Conservation (phyloP, 805 yeast species). For the Lipomyces mesembrius region DNA sequence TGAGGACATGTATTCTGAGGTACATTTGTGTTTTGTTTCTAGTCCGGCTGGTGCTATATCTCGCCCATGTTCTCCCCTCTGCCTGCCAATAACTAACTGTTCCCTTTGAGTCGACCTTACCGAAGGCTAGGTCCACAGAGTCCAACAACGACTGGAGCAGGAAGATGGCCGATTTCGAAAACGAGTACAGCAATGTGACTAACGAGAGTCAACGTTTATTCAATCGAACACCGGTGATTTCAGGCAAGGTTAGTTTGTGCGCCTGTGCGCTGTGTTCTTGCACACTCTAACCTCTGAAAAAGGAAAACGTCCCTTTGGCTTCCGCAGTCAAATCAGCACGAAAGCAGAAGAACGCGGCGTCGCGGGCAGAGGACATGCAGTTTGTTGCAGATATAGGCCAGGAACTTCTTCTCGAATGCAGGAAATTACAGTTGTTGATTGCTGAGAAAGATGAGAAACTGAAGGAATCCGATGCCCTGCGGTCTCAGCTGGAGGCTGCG, state of each 20-base stretch:
- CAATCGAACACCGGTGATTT: background rate
- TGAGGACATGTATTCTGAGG: background rate
- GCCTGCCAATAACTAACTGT: background rate
- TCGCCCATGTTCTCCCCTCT: background rate
- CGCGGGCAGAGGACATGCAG: slow-evolving; percentile 38
- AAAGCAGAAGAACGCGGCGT: slow-evolving; percentile 29
- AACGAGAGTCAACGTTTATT: slow-evolving; percentile 12
- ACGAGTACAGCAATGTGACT: slow-evolving; percentile 12
- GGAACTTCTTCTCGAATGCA: slow-evolving; percentile 44
- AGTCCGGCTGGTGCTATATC: background rate
- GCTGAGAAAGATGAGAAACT: slow-evolving; percentile 36
- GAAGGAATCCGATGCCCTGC: slow-evolving; percentile 32
- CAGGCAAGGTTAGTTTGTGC: slow-evolving; percentile 8
- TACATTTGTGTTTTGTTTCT: background rate
- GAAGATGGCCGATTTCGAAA: slow-evolving; percentile 11
- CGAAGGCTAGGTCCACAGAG: background rate
- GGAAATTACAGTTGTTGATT: slow-evolving; percentile 42
- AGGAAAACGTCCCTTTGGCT: slow-evolving; percentile 18
- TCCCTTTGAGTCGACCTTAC: background rate
- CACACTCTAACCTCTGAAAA: background rate
- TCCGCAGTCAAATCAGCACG: slow-evolving; percentile 13
- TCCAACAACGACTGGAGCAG: slow-evolving; percentile 1
- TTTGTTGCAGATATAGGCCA: slow-evolving; percentile 46
- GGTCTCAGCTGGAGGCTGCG: slow-evolving; percentile 35
- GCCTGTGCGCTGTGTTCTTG: background rate